A percentile compares a stretch with the other conserved stretches of the same genome.
Conservation (phyloP, 2,329 filamentous ascomycete species). For the Calonectria multiphialidica region DNA sequence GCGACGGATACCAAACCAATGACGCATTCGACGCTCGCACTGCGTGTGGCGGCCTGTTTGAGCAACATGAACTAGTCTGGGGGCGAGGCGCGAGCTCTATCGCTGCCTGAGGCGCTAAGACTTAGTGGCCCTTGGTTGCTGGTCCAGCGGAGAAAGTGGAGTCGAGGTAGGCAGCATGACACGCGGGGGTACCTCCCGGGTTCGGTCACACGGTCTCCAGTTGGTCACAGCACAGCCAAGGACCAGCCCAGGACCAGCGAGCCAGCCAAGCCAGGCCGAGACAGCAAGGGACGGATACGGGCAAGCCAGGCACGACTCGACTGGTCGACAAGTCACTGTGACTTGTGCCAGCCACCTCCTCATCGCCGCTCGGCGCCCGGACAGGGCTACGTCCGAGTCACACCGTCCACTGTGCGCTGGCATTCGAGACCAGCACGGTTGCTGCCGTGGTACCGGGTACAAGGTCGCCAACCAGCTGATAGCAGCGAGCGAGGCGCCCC, state of each 20-base stretch:
- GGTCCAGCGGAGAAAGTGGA: constrained; percentile 40
- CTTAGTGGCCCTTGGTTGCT: constrained; percentile 38
- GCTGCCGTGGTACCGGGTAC: constrained; percentile 12
- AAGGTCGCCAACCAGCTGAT: constrained; percentile 30
- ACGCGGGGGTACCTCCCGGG: constrained; percentile 41
- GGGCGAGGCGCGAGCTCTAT: constrained; percentile 19
- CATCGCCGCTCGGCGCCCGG: background rate
- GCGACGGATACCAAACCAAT: constrained; percentile 1
- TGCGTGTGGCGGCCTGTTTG: constrained; percentile 18
- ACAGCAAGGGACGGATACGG: constrained; percentile 27
- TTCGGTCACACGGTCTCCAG: constrained; percentile 41
- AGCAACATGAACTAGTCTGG: constrained; percentile 26
- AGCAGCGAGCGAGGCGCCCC: constrained; percentile 31
- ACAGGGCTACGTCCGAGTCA: background rate
- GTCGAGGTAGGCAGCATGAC: constrained; percentile 36
- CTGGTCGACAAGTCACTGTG: constrained; percentile 3
- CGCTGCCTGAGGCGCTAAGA: constrained; percentile 46
- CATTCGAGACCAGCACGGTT: background rate
- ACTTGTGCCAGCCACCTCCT: constrained; percentile 3
- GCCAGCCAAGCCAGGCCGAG: constrained; percentile 14
- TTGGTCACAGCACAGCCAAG: constrained; percentile 24
- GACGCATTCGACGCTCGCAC: constrained; percentile 8
- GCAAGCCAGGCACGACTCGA: constrained; percentile 20
- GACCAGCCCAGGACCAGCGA: constrained; percentile 21
- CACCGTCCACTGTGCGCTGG: background rate